A percentile compares a stretch with the other conserved stretches of the same genome.
phyloP scores from a whole-genome alignment of 1,284 basidiomycete species.

The Salmacisia buchloeana region DNA sequence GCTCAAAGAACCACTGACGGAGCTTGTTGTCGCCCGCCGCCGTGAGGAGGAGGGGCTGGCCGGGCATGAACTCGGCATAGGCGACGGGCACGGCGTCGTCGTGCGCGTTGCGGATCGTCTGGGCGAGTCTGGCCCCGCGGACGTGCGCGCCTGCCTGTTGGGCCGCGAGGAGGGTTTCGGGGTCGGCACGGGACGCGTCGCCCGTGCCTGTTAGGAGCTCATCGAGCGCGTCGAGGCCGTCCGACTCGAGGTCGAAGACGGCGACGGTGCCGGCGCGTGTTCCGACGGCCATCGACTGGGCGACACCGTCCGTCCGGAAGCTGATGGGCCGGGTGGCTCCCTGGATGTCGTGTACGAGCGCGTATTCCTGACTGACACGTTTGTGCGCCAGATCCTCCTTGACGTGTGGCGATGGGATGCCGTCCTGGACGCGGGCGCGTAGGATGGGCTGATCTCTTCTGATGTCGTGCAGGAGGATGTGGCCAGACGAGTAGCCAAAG shows the following conservation, averaged over 20 bases:
- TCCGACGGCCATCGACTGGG: constrained; percentile 44
- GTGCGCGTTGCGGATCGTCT: constrained; percentile 47
- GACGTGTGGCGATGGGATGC: constrained; percentile 65
- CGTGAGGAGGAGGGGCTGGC: constrained; percentile 35
- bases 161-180: not conserved
- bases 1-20: constrained; percentile 89
- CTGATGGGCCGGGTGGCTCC: constrained; percentile 56
- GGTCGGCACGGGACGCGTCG: not conserved
- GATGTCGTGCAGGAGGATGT: constrained; percentile 82
- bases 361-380: constrained; percentile 13
- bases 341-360: constrained; percentile 54
- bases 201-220: not conserved
- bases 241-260: constrained; percentile 44
- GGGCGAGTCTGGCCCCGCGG: constrained; percentile 21
- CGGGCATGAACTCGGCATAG: constrained; percentile 41
- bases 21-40: constrained; percentile 45
- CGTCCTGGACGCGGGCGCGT: constrained; percentile 10
- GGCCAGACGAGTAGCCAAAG: constrained; percentile 79
- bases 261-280: constrained; percentile 40
- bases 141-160: not conserved
- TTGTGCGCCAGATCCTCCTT: constrained; percentile 3
- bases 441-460: constrained; percentile 74
- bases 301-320: constrained; percentile 73
- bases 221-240: not conserved
- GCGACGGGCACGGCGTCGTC: constrained; percentile 29